Percentiles rank a stretch among this genome's conserved stretches.
Conservation (phyloP, 2,329 filamentous ascomycete genomes). For the Achaetomium macrosporum region DNA sequence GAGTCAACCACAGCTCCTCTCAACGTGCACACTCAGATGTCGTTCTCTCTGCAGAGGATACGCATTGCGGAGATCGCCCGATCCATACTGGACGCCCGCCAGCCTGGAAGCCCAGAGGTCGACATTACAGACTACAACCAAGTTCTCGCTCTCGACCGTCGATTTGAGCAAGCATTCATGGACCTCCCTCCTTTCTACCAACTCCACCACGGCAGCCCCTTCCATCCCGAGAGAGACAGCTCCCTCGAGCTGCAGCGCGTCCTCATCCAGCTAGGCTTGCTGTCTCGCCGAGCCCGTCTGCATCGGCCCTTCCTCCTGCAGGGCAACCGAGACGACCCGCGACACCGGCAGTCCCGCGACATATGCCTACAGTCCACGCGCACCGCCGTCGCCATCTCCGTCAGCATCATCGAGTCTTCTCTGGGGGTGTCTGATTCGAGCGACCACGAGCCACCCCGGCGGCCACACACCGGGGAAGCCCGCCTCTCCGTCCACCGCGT, state of each 20-base stretch:
- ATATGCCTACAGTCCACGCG: constrained; percentile 2
- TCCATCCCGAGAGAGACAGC: neutral
- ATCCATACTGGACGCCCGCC: neutral
- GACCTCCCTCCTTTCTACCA: constrained; percentile 3
- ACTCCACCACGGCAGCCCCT: neutral
- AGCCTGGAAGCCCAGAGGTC: neutral
- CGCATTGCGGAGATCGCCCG: constrained; percentile 4
- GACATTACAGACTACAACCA: constrained; percentile 2
- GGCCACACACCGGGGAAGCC: neutral
- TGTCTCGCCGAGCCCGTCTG: constrained; percentile 3
- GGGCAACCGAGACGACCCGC: neutral
- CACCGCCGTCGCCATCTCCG: neutral
- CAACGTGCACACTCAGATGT: constrained; percentile 3
- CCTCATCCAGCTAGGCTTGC: neutral
- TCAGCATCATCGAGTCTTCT: neutral
- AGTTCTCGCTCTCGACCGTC: neutral
- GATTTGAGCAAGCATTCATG: neutral
- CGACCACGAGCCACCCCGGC: neutral
- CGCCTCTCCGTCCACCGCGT: constrained; percentile 2
- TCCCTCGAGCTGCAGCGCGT: constrained; percentile 1
- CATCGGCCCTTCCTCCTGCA: constrained; percentile 5
- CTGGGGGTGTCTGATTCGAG: neutral
- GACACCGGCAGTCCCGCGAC: neutral
- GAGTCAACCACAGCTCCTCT: neutral
- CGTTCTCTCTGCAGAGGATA: constrained; percentile 1